phyloP scores from a whole-genome alignment of 1,284 basidiomycete species.

The Sphaerobolus stellatus region DNA sequence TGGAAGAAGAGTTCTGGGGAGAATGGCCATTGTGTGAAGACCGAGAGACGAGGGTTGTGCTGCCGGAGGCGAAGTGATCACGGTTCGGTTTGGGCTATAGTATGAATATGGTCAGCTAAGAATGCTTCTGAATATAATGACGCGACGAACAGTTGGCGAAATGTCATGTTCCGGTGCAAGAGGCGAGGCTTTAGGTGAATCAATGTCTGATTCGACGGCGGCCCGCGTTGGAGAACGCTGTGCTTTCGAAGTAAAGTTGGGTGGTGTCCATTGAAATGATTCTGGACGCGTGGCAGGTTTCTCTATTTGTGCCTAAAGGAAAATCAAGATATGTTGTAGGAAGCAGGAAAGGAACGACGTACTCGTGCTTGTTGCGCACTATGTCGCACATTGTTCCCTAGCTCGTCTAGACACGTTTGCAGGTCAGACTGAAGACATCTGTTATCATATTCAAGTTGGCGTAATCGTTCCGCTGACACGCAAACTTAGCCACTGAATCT shows the following conservation, averaged over 20 bases:
- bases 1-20: slow-evolving; percentile 10
- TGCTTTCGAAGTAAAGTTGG: slow-evolving; percentile 60
- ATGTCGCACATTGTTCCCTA: slow-evolving; percentile 42
- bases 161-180: slow-evolving; percentile 70
- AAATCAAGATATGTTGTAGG: neutral
- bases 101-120: neutral
- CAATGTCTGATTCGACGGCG: slow-evolving; percentile 26
- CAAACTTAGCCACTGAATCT: slow-evolving; percentile 7
- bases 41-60: neutral
- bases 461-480: slow-evolving; percentile 63
- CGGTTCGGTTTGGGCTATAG: slow-evolving; percentile 18
- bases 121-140: neutral
- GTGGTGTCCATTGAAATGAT: slow-evolving; percentile 84
- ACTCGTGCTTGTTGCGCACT: slow-evolving; percentile 14
- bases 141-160: slow-evolving; percentile 24
- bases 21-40: slow-evolving; percentile 5
- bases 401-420: slow-evolving; percentile 64
- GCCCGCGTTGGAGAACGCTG: slow-evolving; percentile 66
- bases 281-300: slow-evolving; percentile 62
- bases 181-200: slow-evolving; percentile 77
- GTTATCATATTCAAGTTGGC: slow-evolving; percentile 74
- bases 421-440: slow-evolving; percentile 60
- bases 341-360: neutral
- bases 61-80: slow-evolving; percentile 20
- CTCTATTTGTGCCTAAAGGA: slow-evolving; percentile 35